Conservation (phyloP, 106 monocot genomes). For the Apostasia ramifera region DNA sequence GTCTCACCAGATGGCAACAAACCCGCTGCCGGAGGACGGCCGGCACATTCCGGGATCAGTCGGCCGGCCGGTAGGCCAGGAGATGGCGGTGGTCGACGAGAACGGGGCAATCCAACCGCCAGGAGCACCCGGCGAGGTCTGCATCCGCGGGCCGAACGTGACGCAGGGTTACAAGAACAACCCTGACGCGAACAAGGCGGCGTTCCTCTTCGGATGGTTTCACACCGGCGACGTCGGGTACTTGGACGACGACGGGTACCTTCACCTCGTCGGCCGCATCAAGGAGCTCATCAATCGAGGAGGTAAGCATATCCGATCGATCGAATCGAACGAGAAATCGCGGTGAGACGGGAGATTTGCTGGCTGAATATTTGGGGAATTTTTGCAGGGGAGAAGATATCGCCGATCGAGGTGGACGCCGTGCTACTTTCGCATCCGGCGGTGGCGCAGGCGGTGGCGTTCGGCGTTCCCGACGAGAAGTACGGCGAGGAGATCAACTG, state of each 20-base stretch:
- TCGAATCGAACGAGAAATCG: not conserved
- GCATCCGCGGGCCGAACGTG: slow-evolving; percentile 78
- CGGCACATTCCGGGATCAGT: slow-evolving; percentile 73
- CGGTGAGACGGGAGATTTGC: not conserved
- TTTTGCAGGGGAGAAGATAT: slow-evolving; percentile 83
- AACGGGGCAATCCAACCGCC: slow-evolving; percentile 20
- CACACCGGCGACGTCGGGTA: slow-evolving; percentile 84
- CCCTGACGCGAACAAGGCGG: slow-evolving; percentile 61
- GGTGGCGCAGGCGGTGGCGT: slow-evolving; percentile 76
- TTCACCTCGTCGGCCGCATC: slow-evolving; percentile 84
- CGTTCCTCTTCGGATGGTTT: slow-evolving; percentile 84
- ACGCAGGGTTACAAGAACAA: slow-evolving; percentile 81
- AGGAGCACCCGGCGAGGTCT: slow-evolving; percentile 59
- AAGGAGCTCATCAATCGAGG: slow-evolving; percentile 98
- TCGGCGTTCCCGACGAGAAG: slow-evolving; percentile 86
- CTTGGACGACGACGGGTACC: slow-evolving; percentile 71
- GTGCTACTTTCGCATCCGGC: slow-evolving; percentile 72
- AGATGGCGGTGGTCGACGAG: slow-evolving; percentile 65
- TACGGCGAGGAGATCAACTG: slow-evolving; percentile 98
- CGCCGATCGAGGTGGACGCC: slow-evolving; percentile 90
- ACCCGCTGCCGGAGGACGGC: slow-evolving; percentile 74
- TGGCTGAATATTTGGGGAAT: not conserved
- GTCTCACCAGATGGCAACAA: slow-evolving; percentile 75
- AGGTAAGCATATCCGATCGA: slow-evolving; percentile 23
- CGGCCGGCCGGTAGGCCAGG: slow-evolving; percentile 63